phyloP scores from a whole-genome alignment of 208 protist species.

The Trypanosomatidae sp. region DNA sequence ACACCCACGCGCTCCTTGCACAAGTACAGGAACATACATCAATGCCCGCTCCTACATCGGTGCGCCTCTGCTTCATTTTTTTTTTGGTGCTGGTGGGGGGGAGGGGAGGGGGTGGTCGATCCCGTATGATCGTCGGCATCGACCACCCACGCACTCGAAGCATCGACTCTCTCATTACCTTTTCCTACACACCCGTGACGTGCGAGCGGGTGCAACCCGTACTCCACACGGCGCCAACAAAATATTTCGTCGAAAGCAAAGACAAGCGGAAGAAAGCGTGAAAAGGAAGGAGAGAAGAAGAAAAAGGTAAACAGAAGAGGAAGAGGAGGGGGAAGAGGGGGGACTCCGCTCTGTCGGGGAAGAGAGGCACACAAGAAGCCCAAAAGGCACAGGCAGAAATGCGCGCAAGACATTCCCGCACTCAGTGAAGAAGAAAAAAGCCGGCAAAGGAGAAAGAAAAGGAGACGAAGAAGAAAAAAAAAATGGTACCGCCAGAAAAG shows the following conservation, averaged over 20 bases:
- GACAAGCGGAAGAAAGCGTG: background rate
- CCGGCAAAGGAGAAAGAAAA: background rate
- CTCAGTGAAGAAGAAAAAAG: background rate
- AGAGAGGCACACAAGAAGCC: background rate
- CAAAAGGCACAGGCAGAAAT: conserved; percentile 4
- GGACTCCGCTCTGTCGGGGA: no score
- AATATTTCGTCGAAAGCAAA: background rate
- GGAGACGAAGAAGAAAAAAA: background rate
- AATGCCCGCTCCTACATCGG: background rate
- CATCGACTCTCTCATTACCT: background rate
- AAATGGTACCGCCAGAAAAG: background rate
- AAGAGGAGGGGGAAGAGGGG: no score
- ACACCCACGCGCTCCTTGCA: background rate
- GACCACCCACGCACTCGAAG: background rate
- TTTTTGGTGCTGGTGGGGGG: no score
- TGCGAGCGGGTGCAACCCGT: background rate
- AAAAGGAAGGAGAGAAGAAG: background rate
- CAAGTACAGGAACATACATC: background rate
- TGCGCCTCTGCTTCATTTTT: background rate
- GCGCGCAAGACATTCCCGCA: background rate
- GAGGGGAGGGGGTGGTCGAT: background rate
- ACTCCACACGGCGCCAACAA: background rate
- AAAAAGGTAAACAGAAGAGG: background rate
- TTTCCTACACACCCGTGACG: background rate
- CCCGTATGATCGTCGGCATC: background rate